Evolutionary conservation across 1,284 basidiomycete genomes (phyloP).

Genomic region (Ganoderma leucocontextum): DNA sequence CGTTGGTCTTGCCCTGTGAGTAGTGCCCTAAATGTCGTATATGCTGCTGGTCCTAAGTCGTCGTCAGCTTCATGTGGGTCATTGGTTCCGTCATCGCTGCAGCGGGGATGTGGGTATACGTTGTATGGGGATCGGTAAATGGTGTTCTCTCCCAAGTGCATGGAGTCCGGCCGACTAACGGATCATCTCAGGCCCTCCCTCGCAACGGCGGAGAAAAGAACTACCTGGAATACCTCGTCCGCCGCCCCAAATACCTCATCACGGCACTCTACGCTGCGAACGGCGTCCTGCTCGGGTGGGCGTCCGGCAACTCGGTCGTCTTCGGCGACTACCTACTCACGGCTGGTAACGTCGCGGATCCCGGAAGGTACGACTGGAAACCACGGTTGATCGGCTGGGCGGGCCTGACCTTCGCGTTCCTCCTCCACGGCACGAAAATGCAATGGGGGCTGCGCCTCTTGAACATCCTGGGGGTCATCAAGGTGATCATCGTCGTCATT

Average conservation of each 20-base stretch:
- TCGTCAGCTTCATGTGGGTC: constrained; percentile 64
- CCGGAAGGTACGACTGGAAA: constrained; percentile 25
- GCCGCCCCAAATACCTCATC: constrained; percentile 18
- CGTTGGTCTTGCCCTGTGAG: constrained; percentile 59
- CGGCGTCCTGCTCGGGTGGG: constrained; percentile 51
- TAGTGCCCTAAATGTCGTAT: neutral
- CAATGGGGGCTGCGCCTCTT: constrained; percentile 65
- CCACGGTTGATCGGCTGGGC: constrained; percentile 43
- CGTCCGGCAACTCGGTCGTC: constrained; percentile 60
- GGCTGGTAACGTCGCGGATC: neutral
- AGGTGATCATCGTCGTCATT: constrained; percentile 60
- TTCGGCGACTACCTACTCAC: constrained; percentile 67
- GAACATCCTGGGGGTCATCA: constrained; percentile 66
- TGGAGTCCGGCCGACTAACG: neutral
- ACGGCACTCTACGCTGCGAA: constrained; percentile 28
- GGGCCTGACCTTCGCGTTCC: constrained; percentile 60
- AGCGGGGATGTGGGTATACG: constrained; percentile 70
- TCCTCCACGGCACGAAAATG: constrained; percentile 57
- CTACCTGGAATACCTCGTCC: constrained; percentile 25
- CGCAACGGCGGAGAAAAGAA: constrained; percentile 60
- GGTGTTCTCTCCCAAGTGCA: too few relatives aligned
- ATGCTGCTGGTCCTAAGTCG: neutral
- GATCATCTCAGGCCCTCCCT: constrained; percentile 34
- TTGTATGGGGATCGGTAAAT: constrained; percentile 75
- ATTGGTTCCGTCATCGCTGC: constrained; percentile 69